Evolutionary conservation across 257 asterid genomes (phyloP), one percentile per base, ranked within the genome.

Genomic region (Echium plantagineum): DNA sequence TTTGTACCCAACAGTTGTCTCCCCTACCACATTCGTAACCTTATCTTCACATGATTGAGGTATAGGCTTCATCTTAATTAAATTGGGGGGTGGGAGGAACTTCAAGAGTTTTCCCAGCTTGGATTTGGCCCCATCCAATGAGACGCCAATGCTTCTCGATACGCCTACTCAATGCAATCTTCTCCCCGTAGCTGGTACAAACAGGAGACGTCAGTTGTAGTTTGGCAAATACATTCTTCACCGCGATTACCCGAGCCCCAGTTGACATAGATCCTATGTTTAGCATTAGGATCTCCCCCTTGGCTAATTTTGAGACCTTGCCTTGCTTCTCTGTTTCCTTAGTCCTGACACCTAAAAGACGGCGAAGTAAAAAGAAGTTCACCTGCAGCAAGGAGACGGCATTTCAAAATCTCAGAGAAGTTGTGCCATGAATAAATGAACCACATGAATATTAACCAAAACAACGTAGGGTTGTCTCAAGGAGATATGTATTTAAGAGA

Each of bases 111-210:
- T 71, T 83, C 24, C 98, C 98, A 21, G 96, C 97, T 68, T 84
- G 94, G 60, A 93, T 93, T 57, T 82, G 87, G 63, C 98, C 98
- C 98, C 98, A 93, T 12, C 98, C 98, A 31, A 93, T 93, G 57
- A 93, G 86, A 63, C 98, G 97, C 98, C 97, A 93, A 60, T 93
- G 97, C 89, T 94, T 85, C 67, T 91, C 98, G 2, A 91, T 89
- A 67, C 98, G 81, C n/a, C 98, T 75, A 70, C 98, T 91, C 38
- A 91, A 79, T 1, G 98, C 98, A 38, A 88, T 84, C 24, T 88
- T 91, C 72, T 91, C 98, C 0, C 94, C 95, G 66, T 79, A 81
- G 78, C 97, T 88, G 51, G 98, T 91, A 81, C 98, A 91, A 63
- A 91, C 98, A 0, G 98, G 98, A 30, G 97, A 85, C 0, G 98